Evolutionary conservation across 768 basidiomycete species (phyloP).

Genomic region (Mycena haematopus): DNA sequence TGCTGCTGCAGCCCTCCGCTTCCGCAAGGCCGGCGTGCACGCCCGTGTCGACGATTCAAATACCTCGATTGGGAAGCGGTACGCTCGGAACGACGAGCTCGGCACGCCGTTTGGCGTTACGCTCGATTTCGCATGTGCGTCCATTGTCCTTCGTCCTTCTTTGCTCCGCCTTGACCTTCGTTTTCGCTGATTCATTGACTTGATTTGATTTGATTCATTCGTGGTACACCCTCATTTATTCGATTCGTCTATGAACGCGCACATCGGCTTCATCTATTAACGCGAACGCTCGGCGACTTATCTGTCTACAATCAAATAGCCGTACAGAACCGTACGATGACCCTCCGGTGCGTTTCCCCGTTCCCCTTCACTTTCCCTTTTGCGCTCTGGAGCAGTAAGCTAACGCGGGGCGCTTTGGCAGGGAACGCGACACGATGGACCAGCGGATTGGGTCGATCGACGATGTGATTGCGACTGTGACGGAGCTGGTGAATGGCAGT

Average conservation of each 20-base stretch:
- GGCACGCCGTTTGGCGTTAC: conserved; percentile 98
- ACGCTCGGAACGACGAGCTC: conserved; percentile 97
- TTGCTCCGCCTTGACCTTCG: background rate
- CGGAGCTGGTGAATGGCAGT: conserved; percentile 75
- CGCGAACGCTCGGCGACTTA: background rate
- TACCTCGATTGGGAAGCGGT: conserved; percentile 94
- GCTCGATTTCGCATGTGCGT: conserved; percentile 86
- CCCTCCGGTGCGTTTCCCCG: conserved; percentile 80
- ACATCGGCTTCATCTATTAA: conserved; percentile 9
- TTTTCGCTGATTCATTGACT: too few species aligned
- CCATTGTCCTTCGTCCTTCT: conserved; percentile 7
- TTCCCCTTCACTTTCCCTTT: conserved; percentile 3
- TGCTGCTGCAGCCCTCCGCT: conserved; percentile 70
- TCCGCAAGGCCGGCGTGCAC: conserved; percentile 89
- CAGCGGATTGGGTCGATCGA: conserved; percentile 92
- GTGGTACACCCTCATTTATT: background rate
- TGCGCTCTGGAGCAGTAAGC: background rate
- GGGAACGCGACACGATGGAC: conserved; percentile 93
- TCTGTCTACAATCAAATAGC: conserved; percentile 52
- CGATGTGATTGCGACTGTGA: conserved; percentile 83
- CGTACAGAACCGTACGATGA: conserved; percentile 91
- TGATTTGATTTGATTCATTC: conserved; percentile 3
- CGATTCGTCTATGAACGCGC: conserved; percentile 2
- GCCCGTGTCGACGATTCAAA: conserved; percentile 96
- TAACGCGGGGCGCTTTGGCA: conserved; percentile 37